Evolutionary conservation across 225 moss, liverwort and hornwort species (phyloP).

Genomic region (Pseudisothecium myosuroides): DNA sequence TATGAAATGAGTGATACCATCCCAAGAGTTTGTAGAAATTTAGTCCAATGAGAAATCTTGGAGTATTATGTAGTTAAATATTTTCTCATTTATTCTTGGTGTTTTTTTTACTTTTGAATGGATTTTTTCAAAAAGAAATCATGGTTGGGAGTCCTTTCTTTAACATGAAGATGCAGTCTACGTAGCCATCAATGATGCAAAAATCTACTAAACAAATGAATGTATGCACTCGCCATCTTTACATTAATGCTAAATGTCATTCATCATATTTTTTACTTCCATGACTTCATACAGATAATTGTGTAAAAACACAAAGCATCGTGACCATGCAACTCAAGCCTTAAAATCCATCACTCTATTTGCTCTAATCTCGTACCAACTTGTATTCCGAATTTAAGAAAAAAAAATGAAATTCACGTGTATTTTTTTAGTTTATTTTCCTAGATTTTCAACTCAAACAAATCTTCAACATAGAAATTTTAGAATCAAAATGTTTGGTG

Average conservation of each 20-base stretch:
- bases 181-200: background rate
- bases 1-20: background rate
- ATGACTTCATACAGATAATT: accelerated
- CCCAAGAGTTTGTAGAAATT: background rate
- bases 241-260: accelerated
- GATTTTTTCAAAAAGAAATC: accelerated
- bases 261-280: background rate
- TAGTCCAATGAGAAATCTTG: accelerated
- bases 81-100: too few relatives aligned
- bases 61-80: background rate
- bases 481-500: background rate
- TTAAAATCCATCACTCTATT: background rate
- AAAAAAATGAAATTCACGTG: background rate
- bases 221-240: background rate
- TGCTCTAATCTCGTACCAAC: background rate
- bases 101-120: background rate
- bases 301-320: accelerated
- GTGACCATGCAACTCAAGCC: background rate
- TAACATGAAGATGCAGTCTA: accelerated
- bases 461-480: background rate
- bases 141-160: background rate
- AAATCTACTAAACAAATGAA: background rate
- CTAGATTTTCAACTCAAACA: background rate
- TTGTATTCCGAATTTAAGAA: too few relatives aligned
- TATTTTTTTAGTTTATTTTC: background rate